Evolutionary conservation across 768 basidiomycete genomes (phyloP), one percentile per base, ranked within the genome.

Genomic region (Serendipita sp.): DNA sequence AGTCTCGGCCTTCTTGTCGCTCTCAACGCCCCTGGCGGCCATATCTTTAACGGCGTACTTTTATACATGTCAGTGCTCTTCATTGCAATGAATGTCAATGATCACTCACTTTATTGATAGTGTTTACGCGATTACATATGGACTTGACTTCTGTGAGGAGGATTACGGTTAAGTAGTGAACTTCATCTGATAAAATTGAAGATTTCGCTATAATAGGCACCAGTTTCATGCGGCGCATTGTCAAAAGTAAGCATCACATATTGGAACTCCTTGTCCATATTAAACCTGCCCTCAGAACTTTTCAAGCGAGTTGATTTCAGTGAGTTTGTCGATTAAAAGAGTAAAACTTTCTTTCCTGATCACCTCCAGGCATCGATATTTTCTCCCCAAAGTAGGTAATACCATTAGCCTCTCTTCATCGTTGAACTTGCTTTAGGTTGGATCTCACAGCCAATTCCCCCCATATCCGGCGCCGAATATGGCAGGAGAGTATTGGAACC

Each of bases 401-500:
- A 23, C 23, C 23, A 23, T 23, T 23, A 23, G 23, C 23, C 23
- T 23, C 23, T 23, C 23, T 23, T 23, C 23, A 23, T 23, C 23
- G 23, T 23, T 46, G 64, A 44, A 63, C 44, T 3, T 13, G 51
- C 7, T 65, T 3, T 63, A 88, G 86, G 7, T 69, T 88, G 66
- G 83, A 86, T 70, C 73, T 82, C 44, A 81, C 84, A 0, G 67
- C 77, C 2, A 73, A 76, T 0, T 86, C 84, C 0, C 73, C 78
- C 3, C 89, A 91, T 71, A 77, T 80, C 15, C 82, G 77, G 65
- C 79, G 87, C 15, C 80, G 89, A 3, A 85, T 91, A 13, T 88
- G 87, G 86, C 88, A 91, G 71, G 89, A 91, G 72, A 78, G 85
- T 2, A 77, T 89, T 28, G 80, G 85, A 0, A 79, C 84, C 1